Evolutionary conservation across 1,284 basidiomycete species (phyloP).

Genomic region (Testicularia cyperi): DNA sequence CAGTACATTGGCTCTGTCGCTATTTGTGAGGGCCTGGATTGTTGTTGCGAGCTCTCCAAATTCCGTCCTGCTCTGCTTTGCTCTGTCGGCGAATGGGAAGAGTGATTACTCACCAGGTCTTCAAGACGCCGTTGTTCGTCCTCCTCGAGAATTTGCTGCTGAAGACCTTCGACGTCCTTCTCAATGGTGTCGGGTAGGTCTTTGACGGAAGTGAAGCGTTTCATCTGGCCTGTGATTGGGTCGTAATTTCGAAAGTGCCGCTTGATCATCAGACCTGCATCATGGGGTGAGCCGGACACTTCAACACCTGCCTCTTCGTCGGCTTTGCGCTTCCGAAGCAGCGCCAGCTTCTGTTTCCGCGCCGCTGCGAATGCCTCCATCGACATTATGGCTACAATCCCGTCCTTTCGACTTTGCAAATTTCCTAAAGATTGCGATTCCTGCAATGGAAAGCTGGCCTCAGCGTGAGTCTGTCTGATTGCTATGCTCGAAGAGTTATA

Average conservation of each 20-base stretch:
- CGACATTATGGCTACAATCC: constrained; percentile 24
- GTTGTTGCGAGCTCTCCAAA: no score
- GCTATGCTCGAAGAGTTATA: no score
- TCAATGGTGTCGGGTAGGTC: constrained; percentile 83
- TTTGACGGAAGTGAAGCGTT: constrained; percentile 63
- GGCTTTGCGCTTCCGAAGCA: constrained; percentile 76
- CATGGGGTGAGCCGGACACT: background rate
- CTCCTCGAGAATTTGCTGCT: constrained; percentile 78
- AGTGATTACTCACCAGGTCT: constrained; percentile 73
- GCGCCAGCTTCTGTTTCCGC: constrained; percentile 80
- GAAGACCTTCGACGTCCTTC: constrained; percentile 77
- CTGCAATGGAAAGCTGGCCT: no score
- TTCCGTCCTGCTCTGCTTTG: no score
- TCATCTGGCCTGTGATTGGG: constrained; percentile 52
- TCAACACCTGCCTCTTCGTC: constrained; percentile 27
- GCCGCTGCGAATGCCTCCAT: constrained; percentile 78
- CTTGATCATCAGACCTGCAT: constrained; percentile 31
- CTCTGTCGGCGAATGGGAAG: no score
- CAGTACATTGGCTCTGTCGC: no score
- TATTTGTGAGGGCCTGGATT: no score
- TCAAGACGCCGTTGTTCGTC: constrained; percentile 80
- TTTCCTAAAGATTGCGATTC: no score
- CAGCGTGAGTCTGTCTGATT: no score
- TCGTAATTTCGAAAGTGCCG: constrained; percentile 59
- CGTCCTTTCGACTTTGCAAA: no score